Evolutionary conservation across 75 land plant genomes (phyloP).

Genomic region (Picea sitchensis): DNA sequence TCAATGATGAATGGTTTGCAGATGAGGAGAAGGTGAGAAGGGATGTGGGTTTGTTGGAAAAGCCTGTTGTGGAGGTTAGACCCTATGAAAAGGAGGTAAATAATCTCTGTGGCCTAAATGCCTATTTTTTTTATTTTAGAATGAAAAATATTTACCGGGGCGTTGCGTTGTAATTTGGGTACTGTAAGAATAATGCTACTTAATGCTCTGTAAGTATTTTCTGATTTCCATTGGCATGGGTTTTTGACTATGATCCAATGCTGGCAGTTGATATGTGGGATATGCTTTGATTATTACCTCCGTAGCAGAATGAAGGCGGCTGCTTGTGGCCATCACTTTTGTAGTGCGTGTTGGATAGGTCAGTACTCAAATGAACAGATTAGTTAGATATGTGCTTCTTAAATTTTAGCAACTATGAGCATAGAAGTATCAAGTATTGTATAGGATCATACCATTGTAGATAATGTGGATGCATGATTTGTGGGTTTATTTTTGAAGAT

Average conservation of each 20-base stretch:
- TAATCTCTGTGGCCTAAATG: not conserved
- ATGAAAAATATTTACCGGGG: not conserved
- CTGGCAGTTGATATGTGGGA: conserved; percentile 65
- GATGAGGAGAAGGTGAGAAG: conserved; percentile 72
- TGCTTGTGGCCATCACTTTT: conserved; percentile 70
- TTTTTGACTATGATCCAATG: conserved; percentile 7
- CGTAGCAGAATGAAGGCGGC: conserved; percentile 43
- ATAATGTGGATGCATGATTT: not conserved
- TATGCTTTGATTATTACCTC: conserved; percentile 64
- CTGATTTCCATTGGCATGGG: not conserved
- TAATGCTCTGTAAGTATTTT: not conserved
- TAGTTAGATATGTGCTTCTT: not conserved
- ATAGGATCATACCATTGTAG: not conserved
- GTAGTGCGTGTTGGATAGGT: conserved; percentile 72
- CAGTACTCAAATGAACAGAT: not conserved
- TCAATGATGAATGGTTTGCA: conserved; percentile 89
- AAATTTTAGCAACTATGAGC: not conserved
- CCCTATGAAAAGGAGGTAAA: conserved; percentile 33
- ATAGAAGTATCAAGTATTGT: not conserved
- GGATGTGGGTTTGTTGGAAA: conserved; percentile 60
- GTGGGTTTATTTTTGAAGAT: not conserved
- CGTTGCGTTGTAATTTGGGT: not conserved
- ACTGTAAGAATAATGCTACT: not conserved
- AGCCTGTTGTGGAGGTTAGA: conserved; percentile 20
- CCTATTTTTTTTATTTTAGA: not conserved